A percentile compares a stretch with the other conserved stretches of the same genome.
phyloP scores from a whole-genome alignment of 2,329 filamentous ascomycete genomes.

The Botryotinia globosa region DNA sequence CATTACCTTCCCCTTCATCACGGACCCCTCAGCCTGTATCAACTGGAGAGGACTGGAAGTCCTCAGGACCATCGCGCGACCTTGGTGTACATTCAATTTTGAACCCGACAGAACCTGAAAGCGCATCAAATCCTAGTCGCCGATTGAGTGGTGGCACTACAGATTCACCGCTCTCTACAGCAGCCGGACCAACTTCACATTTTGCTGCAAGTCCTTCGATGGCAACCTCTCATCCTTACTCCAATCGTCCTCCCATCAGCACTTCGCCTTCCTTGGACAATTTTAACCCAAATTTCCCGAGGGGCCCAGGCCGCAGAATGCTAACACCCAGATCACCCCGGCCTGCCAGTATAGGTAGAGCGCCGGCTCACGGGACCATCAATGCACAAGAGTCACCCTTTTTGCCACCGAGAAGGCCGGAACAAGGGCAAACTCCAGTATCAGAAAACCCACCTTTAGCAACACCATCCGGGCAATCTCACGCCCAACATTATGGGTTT shows the following conservation, averaged over 20 bases:
- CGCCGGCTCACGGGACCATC: slow-evolving; percentile 45
- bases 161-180: slow-evolving; percentile 31
- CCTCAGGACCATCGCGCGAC: slow-evolving; percentile 34
- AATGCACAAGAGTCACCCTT: slow-evolving; percentile 50
- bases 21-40: slow-evolving; percentile 25
- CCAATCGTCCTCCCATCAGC: slow-evolving; percentile 26
- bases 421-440: slow-evolving; percentile 40
- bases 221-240: slow-evolving; percentile 27
- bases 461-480: slow-evolving; percentile 27
- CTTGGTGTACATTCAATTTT: slow-evolving; percentile 40
- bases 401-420: slow-evolving; percentile 43
- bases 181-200: slow-evolving; percentile 24
- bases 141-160: slow-evolving; percentile 28
- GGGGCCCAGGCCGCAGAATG: slow-evolving; percentile 29
- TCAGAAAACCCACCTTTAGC: slow-evolving; percentile 47
- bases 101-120: slow-evolving; percentile 38
- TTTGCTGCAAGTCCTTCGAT: slow-evolving; percentile 33
- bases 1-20: slow-evolving; percentile 28
- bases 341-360: slow-evolving; percentile 49
- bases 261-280: slow-evolving; percentile 29
- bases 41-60: slow-evolving; percentile 31
- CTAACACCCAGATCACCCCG: slow-evolving; percentile 45
- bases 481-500: slow-evolving; percentile 34
- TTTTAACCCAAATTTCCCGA: slow-evolving; percentile 33
- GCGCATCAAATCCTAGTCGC: slow-evolving; percentile 24